phyloP scores from a whole-genome alignment of 2,329 filamentous ascomycete species.

The Drechslera avenae region DNA sequence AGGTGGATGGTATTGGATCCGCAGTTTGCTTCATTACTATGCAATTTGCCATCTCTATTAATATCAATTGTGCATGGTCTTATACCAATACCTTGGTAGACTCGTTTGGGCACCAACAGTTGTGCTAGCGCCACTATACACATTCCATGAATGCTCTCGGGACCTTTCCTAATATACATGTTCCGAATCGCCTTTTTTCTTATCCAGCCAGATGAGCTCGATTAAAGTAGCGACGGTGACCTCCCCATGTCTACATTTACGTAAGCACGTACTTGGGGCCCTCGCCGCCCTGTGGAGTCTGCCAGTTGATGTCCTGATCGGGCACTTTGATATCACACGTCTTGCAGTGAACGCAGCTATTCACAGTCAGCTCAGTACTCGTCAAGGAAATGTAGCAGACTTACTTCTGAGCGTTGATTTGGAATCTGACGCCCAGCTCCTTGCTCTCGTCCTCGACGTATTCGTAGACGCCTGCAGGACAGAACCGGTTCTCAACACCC shows the following conservation, averaged over 20 bases:
- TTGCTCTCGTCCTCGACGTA: conserved; percentile 93
- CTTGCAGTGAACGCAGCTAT: conserved; percentile 97
- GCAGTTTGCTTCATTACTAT: no score
- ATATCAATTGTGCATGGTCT: not conserved
- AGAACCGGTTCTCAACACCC: conserved; percentile 95
- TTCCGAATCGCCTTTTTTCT: not conserved
- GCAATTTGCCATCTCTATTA: no score
- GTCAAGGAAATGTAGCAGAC: conserved; percentile 47
- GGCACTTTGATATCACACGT: conserved; percentile 99
- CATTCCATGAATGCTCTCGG: no score
- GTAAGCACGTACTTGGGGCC: conserved; percentile 70
- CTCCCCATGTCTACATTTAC: conserved; percentile 16
- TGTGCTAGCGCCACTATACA: conserved; percentile 10
- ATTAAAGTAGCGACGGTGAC: not conserved
- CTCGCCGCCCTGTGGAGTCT: conserved; percentile 90
- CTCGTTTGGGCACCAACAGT: conserved; percentile 17
- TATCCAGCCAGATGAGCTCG: not conserved
- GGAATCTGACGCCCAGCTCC: conserved; percentile 87
- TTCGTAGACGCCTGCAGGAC: conserved; percentile 95
- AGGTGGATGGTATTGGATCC: no score
- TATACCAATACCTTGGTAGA: not conserved
- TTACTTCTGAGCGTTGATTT: conserved; percentile 98
- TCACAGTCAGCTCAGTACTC: conserved; percentile 31
- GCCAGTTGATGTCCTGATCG: conserved; percentile 90
- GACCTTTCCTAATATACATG: conserved; percentile 16